Conservation (phyloP, 2,329 filamentous ascomycete species). For the Pseudofabraea citricarpa region DNA sequence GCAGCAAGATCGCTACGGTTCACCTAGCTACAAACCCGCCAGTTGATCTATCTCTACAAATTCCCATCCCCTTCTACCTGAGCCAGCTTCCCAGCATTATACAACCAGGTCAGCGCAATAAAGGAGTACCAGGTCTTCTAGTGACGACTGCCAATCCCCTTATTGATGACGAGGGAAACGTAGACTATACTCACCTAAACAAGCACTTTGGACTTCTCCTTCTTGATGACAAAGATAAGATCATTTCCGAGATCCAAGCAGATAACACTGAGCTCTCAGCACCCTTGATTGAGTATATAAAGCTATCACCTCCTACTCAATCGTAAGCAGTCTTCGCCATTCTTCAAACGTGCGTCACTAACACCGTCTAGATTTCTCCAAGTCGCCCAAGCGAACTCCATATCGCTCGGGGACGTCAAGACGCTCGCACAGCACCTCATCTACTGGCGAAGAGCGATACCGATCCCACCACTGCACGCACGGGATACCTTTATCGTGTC, state of each 20-base stretch:
- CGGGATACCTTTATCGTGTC: conserved; percentile 89
- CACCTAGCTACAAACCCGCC: conserved; percentile 60
- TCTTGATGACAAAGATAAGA: conserved; percentile 73
- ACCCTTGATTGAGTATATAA: conserved; percentile 76
- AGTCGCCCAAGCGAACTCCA: conserved; percentile 63
- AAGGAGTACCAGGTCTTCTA: conserved; percentile 72
- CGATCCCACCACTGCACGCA: conserved; percentile 84
- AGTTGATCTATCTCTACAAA: conserved; percentile 59
- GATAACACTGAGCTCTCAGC: conserved; percentile 72
- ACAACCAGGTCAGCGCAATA: conserved; percentile 64
- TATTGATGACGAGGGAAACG: conserved; percentile 60
- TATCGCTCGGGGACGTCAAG: conserved; percentile 76
- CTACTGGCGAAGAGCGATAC: conserved; percentile 89
- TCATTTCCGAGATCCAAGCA: conserved; percentile 68
- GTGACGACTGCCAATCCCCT: conserved; percentile 81
- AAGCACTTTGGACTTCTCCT: conserved; percentile 85
- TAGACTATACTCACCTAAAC: conserved; percentile 66
- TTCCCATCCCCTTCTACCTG: conserved; percentile 63
- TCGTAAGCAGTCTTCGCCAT: conserved; percentile 33
- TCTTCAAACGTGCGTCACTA: conserved; percentile 30
- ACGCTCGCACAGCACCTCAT: conserved; percentile 90
- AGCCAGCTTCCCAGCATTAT: conserved; percentile 28
- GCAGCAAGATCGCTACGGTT: conserved; percentile 80
- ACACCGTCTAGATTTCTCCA: conserved; percentile 49
- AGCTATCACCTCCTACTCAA: conserved; percentile 64